These are phyloP conservation scores for Recurvomyces mirabilis DNA, from an alignment of 495 filamentous ascomycete species.

Conservation along the genomic window DNA sequence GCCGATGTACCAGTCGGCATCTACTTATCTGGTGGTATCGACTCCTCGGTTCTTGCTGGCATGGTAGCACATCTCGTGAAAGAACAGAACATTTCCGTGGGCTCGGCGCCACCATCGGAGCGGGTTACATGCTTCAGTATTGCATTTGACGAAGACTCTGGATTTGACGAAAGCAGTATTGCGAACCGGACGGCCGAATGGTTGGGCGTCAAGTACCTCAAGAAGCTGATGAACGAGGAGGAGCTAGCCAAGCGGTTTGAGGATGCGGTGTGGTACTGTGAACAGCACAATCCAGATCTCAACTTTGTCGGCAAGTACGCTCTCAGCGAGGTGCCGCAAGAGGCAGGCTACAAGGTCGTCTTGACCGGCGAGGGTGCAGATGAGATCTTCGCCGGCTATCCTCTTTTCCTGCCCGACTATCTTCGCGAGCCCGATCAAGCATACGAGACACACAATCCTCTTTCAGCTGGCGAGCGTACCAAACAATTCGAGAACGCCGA, in stretches of 20 bases:
- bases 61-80: slow-evolving; percentile 40
- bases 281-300: slow-evolving; percentile 37
- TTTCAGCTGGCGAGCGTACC: slow-evolving; percentile 5
- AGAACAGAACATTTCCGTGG: slow-evolving; percentile 30
- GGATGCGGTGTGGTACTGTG: slow-evolving; percentile 40
- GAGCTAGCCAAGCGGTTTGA: slow-evolving; percentile 36
- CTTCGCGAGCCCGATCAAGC: slow-evolving; percentile 37
- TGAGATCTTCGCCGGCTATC: slow-evolving; percentile 44
- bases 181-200: slow-evolving; percentile 40
- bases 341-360: slow-evolving; percentile 39
- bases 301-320: slow-evolving; percentile 39
- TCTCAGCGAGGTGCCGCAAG: slow-evolving; percentile 33
- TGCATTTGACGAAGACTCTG: slow-evolving; percentile 36
- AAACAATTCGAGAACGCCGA: slow-evolving; percentile 11
- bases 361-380: slow-evolving; percentile 45
- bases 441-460: slow-evolving; percentile 25
- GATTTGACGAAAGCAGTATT: slow-evolving; percentile 40
- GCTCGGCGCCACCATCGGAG: slow-evolving; percentile 27
- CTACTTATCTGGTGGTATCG: slow-evolving; percentile 43
- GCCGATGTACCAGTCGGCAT: slow-evolving; percentile 45
- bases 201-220: slow-evolving; percentile 38
- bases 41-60: slow-evolving; percentile 41
- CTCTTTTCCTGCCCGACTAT: slow-evolving; percentile 32
- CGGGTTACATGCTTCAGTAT: slow-evolving; percentile 38
- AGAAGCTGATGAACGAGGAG: slow-evolving; percentile 36